Percentiles rank a stretch among this genome's conserved stretches.
These are phyloP conservation scores for Piper betle DNA, from an alignment of 164 flowering plant species.

Conservation along the genomic window DNA sequence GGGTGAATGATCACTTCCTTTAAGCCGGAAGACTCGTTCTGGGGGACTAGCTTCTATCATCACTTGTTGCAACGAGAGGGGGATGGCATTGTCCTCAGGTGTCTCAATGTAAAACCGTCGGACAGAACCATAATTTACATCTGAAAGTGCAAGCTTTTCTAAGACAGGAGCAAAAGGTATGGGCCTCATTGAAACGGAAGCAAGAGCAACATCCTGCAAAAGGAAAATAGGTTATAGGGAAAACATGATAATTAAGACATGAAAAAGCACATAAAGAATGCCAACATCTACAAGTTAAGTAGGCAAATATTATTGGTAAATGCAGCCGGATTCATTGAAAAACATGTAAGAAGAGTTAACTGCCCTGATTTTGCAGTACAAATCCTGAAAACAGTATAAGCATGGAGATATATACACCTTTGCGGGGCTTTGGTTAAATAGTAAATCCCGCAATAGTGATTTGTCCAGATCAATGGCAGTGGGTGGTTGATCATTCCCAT, in stretches of 20 bases:
- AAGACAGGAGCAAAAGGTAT: conserved; percentile 80
- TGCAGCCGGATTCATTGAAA: no score
- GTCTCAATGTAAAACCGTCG: conserved; percentile 78
- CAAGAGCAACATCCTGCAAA: conserved; percentile 80
- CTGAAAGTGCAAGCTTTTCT: conserved; percentile 74
- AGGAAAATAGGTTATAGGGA: neutral
- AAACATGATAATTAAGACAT: no score
- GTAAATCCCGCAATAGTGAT: conserved; percentile 52
- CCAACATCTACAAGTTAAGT: neutral
- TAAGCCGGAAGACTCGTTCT: conserved; percentile 57
- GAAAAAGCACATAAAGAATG: neutral
- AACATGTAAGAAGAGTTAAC: neutral
- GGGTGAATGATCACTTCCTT: conserved; percentile 95
- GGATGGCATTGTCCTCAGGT: conserved; percentile 69
- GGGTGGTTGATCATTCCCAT: conserved; percentile 20
- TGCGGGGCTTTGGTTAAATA: conserved; percentile 76
- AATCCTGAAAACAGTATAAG: neutral
- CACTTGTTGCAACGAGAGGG: conserved; percentile 50
- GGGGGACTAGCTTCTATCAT: conserved; percentile 64
- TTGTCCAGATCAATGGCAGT: conserved; percentile 84
- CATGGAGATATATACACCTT: conserved; percentile 39
- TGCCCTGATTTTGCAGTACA: neutral
- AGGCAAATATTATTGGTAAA: no score
- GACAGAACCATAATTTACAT: conserved; percentile 65
- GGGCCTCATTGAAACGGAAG: conserved; percentile 90